Evolutionary conservation across 2,329 filamentous ascomycete species (phyloP).

Genomic region (Chalaropsis ovoidea): DNA sequence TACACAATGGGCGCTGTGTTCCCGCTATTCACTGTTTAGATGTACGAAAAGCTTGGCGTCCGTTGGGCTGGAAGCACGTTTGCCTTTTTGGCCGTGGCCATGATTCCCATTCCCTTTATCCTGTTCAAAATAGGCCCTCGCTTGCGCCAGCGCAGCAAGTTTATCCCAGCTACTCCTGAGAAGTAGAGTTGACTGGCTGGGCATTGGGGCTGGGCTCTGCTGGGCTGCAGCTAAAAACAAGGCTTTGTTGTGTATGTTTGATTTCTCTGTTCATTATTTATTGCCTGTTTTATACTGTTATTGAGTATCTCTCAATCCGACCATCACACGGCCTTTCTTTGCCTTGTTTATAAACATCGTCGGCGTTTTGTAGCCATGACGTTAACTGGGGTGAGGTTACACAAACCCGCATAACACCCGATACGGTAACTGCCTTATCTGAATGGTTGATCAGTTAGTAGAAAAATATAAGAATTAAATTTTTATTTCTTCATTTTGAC

Average conservation of each 20-base stretch:
- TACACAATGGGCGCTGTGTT: slow-evolving; percentile 49
- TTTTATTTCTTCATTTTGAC: too few relatives aligned
- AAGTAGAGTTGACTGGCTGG: not conserved
- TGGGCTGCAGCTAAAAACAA: not conserved
- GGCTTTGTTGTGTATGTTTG: not conserved
- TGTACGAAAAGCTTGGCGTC: slow-evolving; percentile 39
- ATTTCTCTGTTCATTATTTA: too few relatives aligned
- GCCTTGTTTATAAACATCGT: too few relatives aligned
- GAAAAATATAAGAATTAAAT: too few relatives aligned
- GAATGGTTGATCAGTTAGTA: too few relatives aligned
- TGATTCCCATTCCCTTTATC: slow-evolving; percentile 45
- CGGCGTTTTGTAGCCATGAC: too few relatives aligned
- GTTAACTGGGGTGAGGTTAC: too few relatives aligned
- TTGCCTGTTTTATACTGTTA: too few relatives aligned
- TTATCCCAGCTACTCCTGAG: not conserved
- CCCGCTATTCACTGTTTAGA: slow-evolving; percentile 51
- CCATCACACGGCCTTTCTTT: too few relatives aligned
- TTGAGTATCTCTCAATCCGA: too few relatives aligned
- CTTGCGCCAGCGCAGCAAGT: slow-evolving; percentile 30
- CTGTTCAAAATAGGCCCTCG: slow-evolving; percentile 41
- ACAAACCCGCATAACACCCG: too few relatives aligned
- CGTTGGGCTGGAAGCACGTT: slow-evolving; percentile 41
- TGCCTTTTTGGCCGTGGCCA: slow-evolving; percentile 38
- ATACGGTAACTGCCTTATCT: too few relatives aligned
- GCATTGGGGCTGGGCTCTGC: not conserved